Evolutionary conservation across 306 rosid species (phyloP), one percentile per base, ranked within the genome.

Genomic region (Quercus bicolor): DNA sequence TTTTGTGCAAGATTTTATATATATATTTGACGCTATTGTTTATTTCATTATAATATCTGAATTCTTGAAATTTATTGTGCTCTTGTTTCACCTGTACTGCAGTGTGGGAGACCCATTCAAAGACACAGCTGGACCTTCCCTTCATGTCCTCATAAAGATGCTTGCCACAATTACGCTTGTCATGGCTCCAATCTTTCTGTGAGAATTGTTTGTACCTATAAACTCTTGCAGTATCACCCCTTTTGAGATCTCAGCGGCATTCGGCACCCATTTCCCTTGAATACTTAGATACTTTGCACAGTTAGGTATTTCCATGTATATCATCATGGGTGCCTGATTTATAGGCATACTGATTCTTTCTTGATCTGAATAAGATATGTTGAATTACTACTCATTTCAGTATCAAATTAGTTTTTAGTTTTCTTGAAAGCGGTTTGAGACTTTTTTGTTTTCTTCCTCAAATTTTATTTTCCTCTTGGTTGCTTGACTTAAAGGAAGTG

Each of bases 101-200:
- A 95, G 99, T 20, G 98, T 95, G 84, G 98, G 99, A 71, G 99
- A 95, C 70, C 99, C 98, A 19, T 95, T 95, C 87, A 95, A 95
- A 87, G 99, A 95, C 90, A 95, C 99, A 26, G 98, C 98, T 7
- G 99, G 99, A 81, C 99, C 99, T 80, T 95, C 98, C 26, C 79
- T 95, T 76, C 99, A 95, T 76, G 99, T 95, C 20, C 98, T 95
- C 53, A 95, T 95, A 56, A 95, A 95, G 88, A 90, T 95, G 99
- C 99, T 95, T 28, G 89, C 99, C 24, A 95, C 99, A 8, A 93
- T 95, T 51, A 95, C 99, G 0, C 90, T 95, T 23, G 99, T 95
- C 40, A 95, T 95, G 99, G 99, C 99, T 84, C 99, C 99, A 1
- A 77, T 95, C 69, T 95, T 95, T 83, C 98, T 95, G 81, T 95